Base-by-base conservation (phyloP, 768 basidiomycete genomes). In the Termitomyces bulborhizus region DNA sequence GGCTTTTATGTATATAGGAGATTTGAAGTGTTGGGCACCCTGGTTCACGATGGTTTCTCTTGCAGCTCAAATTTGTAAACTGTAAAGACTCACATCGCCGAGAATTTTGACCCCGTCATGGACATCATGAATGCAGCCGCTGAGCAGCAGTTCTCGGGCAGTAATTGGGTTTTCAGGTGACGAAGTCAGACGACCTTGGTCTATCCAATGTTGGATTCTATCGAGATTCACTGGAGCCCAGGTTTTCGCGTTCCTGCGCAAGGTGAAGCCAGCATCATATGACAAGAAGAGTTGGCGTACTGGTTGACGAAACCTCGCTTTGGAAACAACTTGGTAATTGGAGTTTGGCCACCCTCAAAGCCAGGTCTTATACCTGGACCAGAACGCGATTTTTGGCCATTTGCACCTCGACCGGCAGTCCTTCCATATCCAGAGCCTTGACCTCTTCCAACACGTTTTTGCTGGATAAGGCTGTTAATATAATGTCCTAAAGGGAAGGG, bases 271-370 rank as follows among this genome's bases (percentile, higher is more conserved):
- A 61, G 16, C 48, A 29, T 34, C 48, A 31, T 27, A 51, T 18
- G 18, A 1, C 21, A 21, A 40, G 55, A 27, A 29, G 18, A 24
- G 13, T 16, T n/a, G 53, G 26, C 90, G 64, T 62, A 97, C 96
- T 83, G 82, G 72, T 97, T 98, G 56, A 86, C 82, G 69, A 98
- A 98, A 45, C 97, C 97, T 46, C 84, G 81, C 76, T 99, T 99
- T 5, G 97, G 97, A 66, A 95, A 90, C 43, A 85, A 75, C 59
- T 92, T 86, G 5, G 90, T 87, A 52, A 98, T 84, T 13, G 96
- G 91, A 4, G 96, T 98, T 69, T 98, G 96, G 59, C 97, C 97
- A 66, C 97, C 97, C 70, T 98, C 97, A 60, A 98, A 99, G 6
- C 91, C 86, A 27, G 83, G 77, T 62, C 79, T 82, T 31, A 92